Conservation (phyloP, 1,284 basidiomycete species). For the Chalciporus sp. region DNA sequence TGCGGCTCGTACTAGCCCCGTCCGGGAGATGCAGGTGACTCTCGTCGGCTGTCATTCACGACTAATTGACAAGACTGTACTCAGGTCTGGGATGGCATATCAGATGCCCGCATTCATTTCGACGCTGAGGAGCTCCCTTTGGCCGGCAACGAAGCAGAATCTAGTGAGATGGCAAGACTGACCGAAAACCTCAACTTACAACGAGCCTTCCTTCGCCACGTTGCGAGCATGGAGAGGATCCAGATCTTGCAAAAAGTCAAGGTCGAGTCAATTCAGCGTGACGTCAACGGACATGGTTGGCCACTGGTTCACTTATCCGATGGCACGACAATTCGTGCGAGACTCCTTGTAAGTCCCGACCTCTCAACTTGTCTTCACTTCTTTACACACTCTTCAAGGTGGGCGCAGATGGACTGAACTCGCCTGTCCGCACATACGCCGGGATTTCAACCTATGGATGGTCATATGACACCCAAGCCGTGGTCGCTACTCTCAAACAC, state of each 20-base stretch:
- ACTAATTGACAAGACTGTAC: not conserved
- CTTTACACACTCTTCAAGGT: constrained; percentile 51
- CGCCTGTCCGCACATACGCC: constrained; percentile 89
- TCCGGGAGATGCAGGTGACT: constrained; percentile 85
- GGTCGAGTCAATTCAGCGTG: constrained; percentile 62
- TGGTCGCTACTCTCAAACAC: constrained; percentile 89
- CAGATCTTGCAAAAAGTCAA: constrained; percentile 67
- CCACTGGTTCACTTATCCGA: constrained; percentile 74
- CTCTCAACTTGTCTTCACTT: constrained; percentile 1
- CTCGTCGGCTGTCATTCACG: not conserved
- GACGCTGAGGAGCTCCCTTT: constrained; percentile 51
- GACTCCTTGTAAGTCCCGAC: constrained; percentile 63
- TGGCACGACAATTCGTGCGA: constrained; percentile 61
- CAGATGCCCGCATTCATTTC: constrained; percentile 79
- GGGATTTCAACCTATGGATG: constrained; percentile 90
- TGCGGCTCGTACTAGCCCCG: constrained; percentile 62
- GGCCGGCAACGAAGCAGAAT: constrained; percentile 28
- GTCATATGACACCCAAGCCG: constrained; percentile 87
- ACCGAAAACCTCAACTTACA: constrained; percentile 93
- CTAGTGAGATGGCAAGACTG: constrained; percentile 73
- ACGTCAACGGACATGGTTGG: constrained; percentile 56
- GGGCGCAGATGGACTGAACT: constrained; percentile 95
- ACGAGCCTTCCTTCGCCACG: constrained; percentile 68
- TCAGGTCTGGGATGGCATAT: constrained; percentile 90
- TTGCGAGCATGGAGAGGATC: constrained; percentile 48